A percentile compares a stretch with the other conserved stretches of the same genome.
phyloP scores from a whole-genome alignment of 768 basidiomycete species.

The Hebeloma cylindrosporum region DNA sequence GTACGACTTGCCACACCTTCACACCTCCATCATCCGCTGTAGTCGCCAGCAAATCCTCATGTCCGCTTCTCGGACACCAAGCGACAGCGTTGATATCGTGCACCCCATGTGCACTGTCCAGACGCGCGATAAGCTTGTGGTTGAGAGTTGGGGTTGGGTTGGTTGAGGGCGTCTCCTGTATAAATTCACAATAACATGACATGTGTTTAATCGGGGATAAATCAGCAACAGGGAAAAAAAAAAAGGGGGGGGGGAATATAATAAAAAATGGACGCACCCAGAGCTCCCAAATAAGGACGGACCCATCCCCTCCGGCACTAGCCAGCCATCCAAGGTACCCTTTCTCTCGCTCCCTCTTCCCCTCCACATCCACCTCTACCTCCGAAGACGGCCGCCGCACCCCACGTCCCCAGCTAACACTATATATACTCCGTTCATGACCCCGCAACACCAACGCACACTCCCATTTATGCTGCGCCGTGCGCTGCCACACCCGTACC shows the following conservation, averaged over 20 bases:
- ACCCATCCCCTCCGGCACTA: conserved; percentile 84
- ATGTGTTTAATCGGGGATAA: too few species aligned
- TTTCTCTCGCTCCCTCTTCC: conserved; percentile 13
- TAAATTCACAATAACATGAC: too few species aligned
- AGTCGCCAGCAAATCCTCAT: conserved; percentile 70
- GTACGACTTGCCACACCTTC: conserved; percentile 66
- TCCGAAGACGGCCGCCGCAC: too few species aligned
- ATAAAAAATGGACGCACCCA: conserved; percentile 38
- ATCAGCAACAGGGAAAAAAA: background rate
- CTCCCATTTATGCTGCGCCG: conserved; percentile 61
- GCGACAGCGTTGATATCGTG: conserved; percentile 82
- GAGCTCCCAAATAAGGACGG: conserved; percentile 79
- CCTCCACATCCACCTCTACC: too few species aligned
- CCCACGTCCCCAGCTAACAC: conserved; percentile 68
- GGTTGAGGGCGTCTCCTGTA: conserved; percentile 27
- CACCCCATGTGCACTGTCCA: conserved; percentile 73
- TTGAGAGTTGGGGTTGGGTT: conserved; percentile 8
- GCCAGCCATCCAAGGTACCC: conserved; percentile 76
- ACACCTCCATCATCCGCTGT: conserved; percentile 84
- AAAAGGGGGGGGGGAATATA: conserved; percentile 1
- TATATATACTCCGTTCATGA: conserved; percentile 78
- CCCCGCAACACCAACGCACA: conserved; percentile 57
- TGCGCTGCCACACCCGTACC: conserved; percentile 81
- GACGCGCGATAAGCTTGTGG: conserved; percentile 54
- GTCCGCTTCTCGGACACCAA: conserved; percentile 77